These are phyloP conservation scores for Sclerotinia nivalis DNA, from an alignment of 2,329 filamentous ascomycete genomes.

Conservation along the genomic window DNA sequence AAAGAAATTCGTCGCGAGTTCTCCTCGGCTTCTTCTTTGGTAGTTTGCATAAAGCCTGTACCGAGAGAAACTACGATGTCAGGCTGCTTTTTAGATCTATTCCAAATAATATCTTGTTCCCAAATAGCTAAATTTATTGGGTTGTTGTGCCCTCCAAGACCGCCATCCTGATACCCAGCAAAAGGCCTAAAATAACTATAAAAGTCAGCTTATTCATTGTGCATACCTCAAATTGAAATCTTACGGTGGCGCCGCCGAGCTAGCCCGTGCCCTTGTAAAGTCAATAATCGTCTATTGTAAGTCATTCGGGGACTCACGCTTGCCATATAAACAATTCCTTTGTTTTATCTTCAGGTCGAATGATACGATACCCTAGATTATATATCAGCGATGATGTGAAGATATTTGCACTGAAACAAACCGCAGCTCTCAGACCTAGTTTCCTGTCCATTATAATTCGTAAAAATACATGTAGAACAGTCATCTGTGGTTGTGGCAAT, in stretches of 20 bases:
- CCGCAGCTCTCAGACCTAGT: not conserved
- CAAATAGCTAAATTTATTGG: conserved; percentile 1
- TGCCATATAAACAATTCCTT: not conserved
- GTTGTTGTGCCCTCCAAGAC: not conserved
- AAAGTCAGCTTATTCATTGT: not conserved
- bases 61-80: not conserved
- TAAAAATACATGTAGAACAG: not conserved
- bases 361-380: not conserved
- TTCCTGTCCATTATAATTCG: not conserved
- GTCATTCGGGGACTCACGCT: not conserved
- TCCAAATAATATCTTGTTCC: conserved; percentile 5
- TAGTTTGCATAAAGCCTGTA: not conserved
- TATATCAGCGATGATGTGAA: not conserved
- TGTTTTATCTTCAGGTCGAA: not conserved
- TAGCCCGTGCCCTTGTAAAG: not conserved
- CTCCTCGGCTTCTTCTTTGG: not conserved
- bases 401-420: not conserved
- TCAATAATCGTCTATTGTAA: not conserved
- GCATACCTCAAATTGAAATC: not conserved
- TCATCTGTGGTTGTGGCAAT: not conserved
- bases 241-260: not conserved
- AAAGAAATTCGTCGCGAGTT: not conserved
- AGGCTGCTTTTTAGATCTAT: not conserved
- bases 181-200: not conserved
- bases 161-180: not conserved